Conservation (phyloP, 345 rosid species). For the Acer yangbiense region DNA sequence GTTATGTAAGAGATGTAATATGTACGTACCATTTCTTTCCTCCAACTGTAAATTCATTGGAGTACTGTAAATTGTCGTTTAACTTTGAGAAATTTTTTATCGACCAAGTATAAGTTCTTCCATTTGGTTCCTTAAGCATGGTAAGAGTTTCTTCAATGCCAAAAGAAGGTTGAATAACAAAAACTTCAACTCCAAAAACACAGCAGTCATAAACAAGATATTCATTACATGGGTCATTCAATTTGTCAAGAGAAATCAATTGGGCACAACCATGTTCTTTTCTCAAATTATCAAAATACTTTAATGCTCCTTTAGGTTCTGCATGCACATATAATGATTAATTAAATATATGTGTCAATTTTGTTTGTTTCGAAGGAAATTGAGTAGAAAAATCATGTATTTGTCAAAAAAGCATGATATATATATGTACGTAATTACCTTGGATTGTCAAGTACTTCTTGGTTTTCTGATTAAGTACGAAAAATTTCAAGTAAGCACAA, state of each 20-base stretch:
- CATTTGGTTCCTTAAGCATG: slow-evolving; percentile 24
- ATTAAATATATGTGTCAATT: no score
- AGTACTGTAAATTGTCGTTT: slow-evolving; percentile 10
- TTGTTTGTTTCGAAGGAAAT: no score
- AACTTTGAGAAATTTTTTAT: slow-evolving; percentile 31
- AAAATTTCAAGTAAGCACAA: no score
- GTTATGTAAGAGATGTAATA: no score
- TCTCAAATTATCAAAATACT: slow-evolving; percentile 19
- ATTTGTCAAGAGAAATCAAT: slow-evolving; percentile 25
- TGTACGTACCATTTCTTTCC: slow-evolving; percentile 33
- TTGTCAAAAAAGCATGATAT: no score
- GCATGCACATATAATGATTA: not conserved
- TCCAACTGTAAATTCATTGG: slow-evolving; percentile 28
- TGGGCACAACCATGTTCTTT: slow-evolving; percentile 36
- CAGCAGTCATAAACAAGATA: slow-evolving; percentile 24
- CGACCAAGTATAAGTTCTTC: slow-evolving; percentile 33
- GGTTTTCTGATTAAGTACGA: no score
- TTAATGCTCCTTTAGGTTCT: slow-evolving; percentile 32
- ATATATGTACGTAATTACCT: no score
- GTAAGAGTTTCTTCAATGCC: slow-evolving; percentile 26
- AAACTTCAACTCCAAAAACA: slow-evolving; percentile 46
- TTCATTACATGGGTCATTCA: slow-evolving; percentile 24
- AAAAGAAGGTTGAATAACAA: slow-evolving; percentile 15
- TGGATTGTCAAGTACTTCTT: no score
- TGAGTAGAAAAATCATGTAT: no score